phyloP scores from a whole-genome alignment of 2,329 filamentous ascomycete species.

The Immersiporthe knoxdaviesiana region DNA sequence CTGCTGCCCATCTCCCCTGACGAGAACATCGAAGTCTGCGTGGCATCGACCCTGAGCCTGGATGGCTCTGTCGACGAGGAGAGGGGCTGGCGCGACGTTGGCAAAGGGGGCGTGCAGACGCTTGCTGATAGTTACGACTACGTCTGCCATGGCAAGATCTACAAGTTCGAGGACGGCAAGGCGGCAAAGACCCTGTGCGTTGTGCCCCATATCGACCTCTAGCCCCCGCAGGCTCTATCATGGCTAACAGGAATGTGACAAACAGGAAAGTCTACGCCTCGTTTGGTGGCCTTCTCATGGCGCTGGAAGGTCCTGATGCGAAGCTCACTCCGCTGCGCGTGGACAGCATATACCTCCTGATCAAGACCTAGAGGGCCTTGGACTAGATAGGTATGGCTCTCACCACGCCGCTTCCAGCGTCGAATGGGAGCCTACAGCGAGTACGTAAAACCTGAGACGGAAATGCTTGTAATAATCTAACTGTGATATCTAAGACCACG shows the following conservation, averaged over 20 bases:
- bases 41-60: slow-evolving; percentile 83
- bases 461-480: slow-evolving; percentile 11
- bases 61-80: slow-evolving; percentile 80
- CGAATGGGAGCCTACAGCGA: slow-evolving; percentile 4
- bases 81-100: slow-evolving; percentile 80
- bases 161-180: slow-evolving; percentile 80
- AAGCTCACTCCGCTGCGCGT: slow-evolving; percentile 91
- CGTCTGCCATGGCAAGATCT: slow-evolving; percentile 86
- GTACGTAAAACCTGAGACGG: slow-evolving; percentile 13
- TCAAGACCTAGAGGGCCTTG: slow-evolving; percentile 73
- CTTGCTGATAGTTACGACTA: slow-evolving; percentile 84
- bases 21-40: slow-evolving; percentile 77
- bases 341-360: slow-evolving; percentile 88
- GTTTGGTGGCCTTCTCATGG: slow-evolving; percentile 89
- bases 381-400: background rate
- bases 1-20: slow-evolving; percentile 77
- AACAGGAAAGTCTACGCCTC: slow-evolving; percentile 88
- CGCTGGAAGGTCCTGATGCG: slow-evolving; percentile 91
- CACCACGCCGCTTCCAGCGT: background rate
- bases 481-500: slow-evolving; percentile 3
- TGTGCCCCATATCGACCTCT: background rate
- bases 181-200: slow-evolving; percentile 86
- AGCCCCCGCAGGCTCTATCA: background rate
- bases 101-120: slow-evolving; percentile 59
- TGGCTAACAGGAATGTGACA: slow-evolving; percentile 10